phyloP scores from a whole-genome alignment of 2,329 filamentous ascomycete genomes.

The Juglanconis sp. region DNA sequence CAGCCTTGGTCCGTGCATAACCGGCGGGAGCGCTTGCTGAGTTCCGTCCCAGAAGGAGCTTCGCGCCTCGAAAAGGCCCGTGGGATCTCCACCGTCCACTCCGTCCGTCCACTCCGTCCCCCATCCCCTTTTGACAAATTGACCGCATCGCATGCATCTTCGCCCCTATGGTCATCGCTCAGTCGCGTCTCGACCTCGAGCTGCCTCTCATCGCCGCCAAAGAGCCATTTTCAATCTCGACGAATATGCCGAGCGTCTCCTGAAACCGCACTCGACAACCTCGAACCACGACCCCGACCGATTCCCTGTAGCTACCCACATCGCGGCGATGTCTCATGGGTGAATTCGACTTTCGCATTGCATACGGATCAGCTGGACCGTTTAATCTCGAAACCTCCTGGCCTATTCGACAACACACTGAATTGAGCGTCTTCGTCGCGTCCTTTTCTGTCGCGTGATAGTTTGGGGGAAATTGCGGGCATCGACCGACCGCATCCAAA shows the following conservation, averaged over 20 bases:
- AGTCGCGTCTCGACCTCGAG: conserved; percentile 1
- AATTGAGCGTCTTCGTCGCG: background rate
- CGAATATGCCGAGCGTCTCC: conserved; percentile 9
- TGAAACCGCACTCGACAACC: conserved; percentile 2
- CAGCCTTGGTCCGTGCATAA: background rate
- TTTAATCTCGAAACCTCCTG: background rate
- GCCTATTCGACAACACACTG: background rate
- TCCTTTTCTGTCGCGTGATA: background rate
- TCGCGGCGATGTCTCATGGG: conserved; percentile 15
- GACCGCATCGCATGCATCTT: conserved; percentile 9
- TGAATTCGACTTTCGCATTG: conserved; percentile 13
- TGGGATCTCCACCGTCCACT: conserved; percentile 8
- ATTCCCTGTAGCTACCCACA: background rate
- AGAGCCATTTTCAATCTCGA: background rate
- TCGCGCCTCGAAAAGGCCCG: conserved; percentile 16
- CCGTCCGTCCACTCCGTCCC: background rate
- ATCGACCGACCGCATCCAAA: conserved; percentile 21
- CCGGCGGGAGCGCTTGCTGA: no score
- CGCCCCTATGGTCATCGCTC: background rate
- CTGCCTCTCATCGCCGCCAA: background rate
- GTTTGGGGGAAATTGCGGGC: background rate
- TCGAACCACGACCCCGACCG: background rate
- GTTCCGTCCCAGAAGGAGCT: no score
- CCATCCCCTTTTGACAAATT: conserved; percentile 15
- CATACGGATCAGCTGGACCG: conserved; percentile 15